Base-by-base conservation (phyloP, 257 asterid species). In the Verbascum thapsus region DNA sequence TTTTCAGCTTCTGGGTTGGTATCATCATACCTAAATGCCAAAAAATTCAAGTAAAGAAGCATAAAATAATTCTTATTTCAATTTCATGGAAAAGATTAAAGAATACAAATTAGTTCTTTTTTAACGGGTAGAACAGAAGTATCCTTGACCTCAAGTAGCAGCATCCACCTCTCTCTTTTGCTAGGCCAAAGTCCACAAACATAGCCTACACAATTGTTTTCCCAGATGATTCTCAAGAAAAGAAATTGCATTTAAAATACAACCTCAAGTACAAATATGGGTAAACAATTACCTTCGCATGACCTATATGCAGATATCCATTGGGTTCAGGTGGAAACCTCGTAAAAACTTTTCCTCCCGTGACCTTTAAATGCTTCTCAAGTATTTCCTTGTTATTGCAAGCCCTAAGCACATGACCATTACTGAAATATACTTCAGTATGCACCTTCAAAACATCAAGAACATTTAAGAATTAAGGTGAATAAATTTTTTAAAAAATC, bases 281-380 rank as follows among this genome's bases (percentile, higher is more conserved):
- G 38, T 61, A 58, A 58, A 53, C 48, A 57, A 61, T 67, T 67
- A 92, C 99, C 99, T 92, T 92, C 43, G 99, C 96, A 56, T 92
- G 99, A 57, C 99, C 99, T 42, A 92, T 92, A 74, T 92, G 99
- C 47, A 94, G 77, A 80, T 81, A 90, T 57, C 99, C 99, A 77
- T 94, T 94, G 38, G 99, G 99, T 78, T 94, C 99, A 37, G 99
- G 99, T 32, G 99, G 99, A 71, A 94, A 94, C 15, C 99, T 96
- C 8, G 99, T 94, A 72, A 39, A 70, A 66, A 94, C 83, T 74
- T 82, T 94, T 63, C 96, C 86, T 47, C 86, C 86, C 10, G 97
- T 90, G 53, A 70, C 64, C 76, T 80, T 81, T 81, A 94, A 73
- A 82, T 94, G 99, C 49, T 74, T 85, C 26, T 90, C 92, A 56